Conservation (phyloP, 2,329 filamentous ascomycete species). For the Botrytis squamosa region DNA sequence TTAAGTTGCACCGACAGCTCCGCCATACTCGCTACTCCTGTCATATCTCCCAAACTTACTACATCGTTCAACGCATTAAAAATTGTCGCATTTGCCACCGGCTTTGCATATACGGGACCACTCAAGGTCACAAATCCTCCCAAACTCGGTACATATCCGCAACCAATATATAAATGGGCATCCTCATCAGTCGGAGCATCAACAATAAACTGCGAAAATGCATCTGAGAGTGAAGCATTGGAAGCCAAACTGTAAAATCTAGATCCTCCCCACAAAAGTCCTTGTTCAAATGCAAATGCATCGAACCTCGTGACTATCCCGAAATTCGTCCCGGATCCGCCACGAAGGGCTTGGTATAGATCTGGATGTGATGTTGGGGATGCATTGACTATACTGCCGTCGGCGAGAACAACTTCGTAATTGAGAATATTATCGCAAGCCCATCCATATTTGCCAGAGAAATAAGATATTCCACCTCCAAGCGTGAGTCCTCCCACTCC, state of each 20-base stretch:
- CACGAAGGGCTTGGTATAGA: slow-evolving; percentile 40
- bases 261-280: slow-evolving; percentile 29
- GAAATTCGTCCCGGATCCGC: slow-evolving; percentile 37
- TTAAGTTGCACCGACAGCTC: not conserved
- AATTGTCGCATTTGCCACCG: not conserved
- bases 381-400: slow-evolving; percentile 35
- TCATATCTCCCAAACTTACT: not conserved
- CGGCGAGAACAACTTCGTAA: slow-evolving; percentile 39
- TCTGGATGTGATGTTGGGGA: slow-evolving; percentile 31
- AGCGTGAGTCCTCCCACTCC: slow-evolving; percentile 30
- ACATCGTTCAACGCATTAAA: not conserved
- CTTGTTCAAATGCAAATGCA: slow-evolving; percentile 41
- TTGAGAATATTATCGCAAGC: slow-evolving; percentile 29
- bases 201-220: slow-evolving; percentile 25
- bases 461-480: slow-evolving; percentile 35
- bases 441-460: slow-evolving; percentile 27
- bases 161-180: not conserved
- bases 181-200: not conserved
- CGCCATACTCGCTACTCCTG: not conserved
- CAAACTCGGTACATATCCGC: not conserved
- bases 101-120: not conserved
- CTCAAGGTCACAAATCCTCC: not conserved
- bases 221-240: slow-evolving; percentile 23
- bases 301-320: slow-evolving; percentile 44
- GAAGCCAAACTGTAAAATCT: slow-evolving; percentile 16